Percentiles rank a stretch among this genome's conserved stretches.
These are phyloP conservation scores for Russula olivacea DNA, from an alignment of 768 basidiomycete genomes.

Conservation along the genomic window DNA sequence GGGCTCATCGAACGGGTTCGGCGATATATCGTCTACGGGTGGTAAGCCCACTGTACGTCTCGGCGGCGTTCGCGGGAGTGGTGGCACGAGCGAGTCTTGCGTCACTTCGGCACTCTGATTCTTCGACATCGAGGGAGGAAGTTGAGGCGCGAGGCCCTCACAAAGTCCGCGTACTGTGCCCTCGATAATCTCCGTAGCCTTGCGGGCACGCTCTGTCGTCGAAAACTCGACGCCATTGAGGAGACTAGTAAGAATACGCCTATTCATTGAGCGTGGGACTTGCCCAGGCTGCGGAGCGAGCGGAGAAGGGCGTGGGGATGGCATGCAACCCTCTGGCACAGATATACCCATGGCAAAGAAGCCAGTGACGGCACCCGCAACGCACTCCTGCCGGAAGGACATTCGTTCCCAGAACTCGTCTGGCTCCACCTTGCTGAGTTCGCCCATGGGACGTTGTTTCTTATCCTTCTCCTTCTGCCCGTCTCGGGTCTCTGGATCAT, in stretches of 20 bases:
- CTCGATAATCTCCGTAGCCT: constrained; percentile 68
- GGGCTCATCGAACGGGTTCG: constrained; percentile 65
- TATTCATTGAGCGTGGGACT: constrained; percentile 56
- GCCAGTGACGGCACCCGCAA: constrained; percentile 83
- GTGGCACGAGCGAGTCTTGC: constrained; percentile 29
- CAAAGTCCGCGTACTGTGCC: constrained; percentile 63
- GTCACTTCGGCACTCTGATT: not conserved
- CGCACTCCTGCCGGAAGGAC: constrained; percentile 93
- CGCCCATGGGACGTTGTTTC: constrained; percentile 36
- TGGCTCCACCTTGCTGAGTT: constrained; percentile 51
- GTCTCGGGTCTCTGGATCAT: constrained; percentile 8
- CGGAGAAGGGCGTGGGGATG: constrained; percentile 28
- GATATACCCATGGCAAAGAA: constrained; percentile 74
- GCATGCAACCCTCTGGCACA: constrained; percentile 25
- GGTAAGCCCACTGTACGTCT: constrained; percentile 31
- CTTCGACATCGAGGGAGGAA: constrained; percentile 14
- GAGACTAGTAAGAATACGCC: constrained; percentile 63
- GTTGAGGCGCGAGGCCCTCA: constrained; percentile 45
- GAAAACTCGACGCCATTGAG: constrained; percentile 76
- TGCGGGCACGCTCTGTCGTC: constrained; percentile 52
- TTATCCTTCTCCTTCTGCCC: constrained; percentile 29
- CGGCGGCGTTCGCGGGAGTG: constrained; percentile 49
- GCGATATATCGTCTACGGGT: constrained; percentile 44
- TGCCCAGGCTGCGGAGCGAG: constrained; percentile 52
- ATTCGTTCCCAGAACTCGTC: constrained; percentile 98